Base-by-base conservation (phyloP, 495 filamentous ascomycete species). In the Trichocladium antarcticum region DNA sequence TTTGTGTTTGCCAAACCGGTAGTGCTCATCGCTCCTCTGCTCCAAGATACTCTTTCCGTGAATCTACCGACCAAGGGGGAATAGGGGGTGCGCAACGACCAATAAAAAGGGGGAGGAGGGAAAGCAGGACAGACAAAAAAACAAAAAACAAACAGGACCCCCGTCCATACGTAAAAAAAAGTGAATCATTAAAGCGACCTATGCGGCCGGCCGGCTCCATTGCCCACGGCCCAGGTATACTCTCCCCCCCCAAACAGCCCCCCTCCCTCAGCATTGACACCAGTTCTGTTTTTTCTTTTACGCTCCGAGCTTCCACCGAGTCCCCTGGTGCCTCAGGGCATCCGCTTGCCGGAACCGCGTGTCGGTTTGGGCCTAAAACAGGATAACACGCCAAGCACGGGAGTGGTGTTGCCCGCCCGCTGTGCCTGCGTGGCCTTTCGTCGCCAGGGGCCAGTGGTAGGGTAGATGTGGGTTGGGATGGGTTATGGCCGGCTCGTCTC, bases 1-100 rank as follows among this genome's bases (percentile, higher is more conserved):
- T 34, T 48, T 34, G 14, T 35, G 42, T 34, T 36, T 15, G 28
- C 46, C 28, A 21, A 38, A 41, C 28, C 37, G 37, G 37, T 35
- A 36, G 12, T 35, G 46, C 38, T 42, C 37, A 38, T 24, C 46
- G 16, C 37, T 42, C 37, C 28, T 15, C 39, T 42, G 47, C 39
- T 49, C 47, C 47, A 42, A 39, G 37, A 20, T 42, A 49, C 40
- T 49, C 47, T 42, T 37, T 37, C 38, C 38, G 31, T 42, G 38
- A 49, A 42, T 37, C 39, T 42, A 43, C 47, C 47, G 31, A 36
- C 39, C 47, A 11, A 20, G 31, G 47, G 42, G 47, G 47, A 34
- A 49, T 37, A 21, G 34, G 31, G 47, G 39, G 39, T 37, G 38
- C 37, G 42, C 28, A 48, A 37, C n/a, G 47, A 49, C 38, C 47